Conservation (phyloP, 352 stramenopile genomes). For the Globisporangium sylvaticum region DNA sequence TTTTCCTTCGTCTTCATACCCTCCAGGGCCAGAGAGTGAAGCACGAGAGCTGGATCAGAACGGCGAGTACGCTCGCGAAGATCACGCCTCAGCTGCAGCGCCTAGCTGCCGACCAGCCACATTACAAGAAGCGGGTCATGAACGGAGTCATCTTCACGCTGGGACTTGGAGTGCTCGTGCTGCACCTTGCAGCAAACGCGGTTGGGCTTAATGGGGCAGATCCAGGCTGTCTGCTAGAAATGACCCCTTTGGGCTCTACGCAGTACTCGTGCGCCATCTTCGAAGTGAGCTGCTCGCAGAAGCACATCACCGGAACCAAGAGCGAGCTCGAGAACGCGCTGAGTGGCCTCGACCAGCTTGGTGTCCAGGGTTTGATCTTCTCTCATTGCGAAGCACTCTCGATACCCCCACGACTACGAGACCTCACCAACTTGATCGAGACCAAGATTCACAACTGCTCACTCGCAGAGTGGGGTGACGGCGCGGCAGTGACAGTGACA, state of each 20-base stretch:
- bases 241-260: background rate
- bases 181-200: background rate
- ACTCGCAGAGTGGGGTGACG: background rate
- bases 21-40: too few species aligned
- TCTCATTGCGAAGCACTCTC: background rate
- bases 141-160: background rate
- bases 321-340: background rate
- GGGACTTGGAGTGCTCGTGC: background rate
- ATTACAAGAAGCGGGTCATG: background rate
- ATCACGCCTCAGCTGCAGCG: background rate
- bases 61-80: background rate
- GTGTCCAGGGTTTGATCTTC: background rate
- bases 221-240: background rate
- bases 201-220: background rate
- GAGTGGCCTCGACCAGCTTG: background rate
- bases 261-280: background rate
- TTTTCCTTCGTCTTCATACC: background rate
- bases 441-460: background rate
- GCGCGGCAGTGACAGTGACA: background rate
- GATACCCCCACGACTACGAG: background rate
- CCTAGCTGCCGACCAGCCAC: background rate
- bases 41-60: background rate
- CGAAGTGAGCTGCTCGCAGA: background rate
- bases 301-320: background rate
- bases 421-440: background rate